Evolutionary conservation across 805 yeast species (phyloP), one percentile per base, ranked within the genome.

Genomic region (Pichia exigua): DNA sequence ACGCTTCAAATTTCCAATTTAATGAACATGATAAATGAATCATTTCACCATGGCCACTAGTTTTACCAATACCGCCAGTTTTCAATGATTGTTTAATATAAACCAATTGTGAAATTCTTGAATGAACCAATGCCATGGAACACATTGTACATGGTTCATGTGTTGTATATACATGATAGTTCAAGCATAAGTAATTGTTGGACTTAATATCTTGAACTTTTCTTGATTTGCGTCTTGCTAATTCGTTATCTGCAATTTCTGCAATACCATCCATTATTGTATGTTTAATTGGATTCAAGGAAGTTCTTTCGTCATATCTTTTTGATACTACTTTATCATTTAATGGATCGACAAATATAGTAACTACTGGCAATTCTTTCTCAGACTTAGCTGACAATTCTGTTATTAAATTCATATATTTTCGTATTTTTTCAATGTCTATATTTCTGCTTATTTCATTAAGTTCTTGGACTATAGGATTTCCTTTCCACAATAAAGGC

Each of bases 91-190:
- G 69, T 41, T 70, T 68, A 18, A 86, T 57, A 66, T 82, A 92
- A 1, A 87, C 69, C 35, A 92, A 69, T 48, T 89, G 73, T 17
- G 81, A 76, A 0, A 94, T 77, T 46, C 99, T 73, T 1, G 98
- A 92, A 64, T 94, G 99, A 12, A 91, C 83, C 42, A 94, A 72
- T 0, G 98, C 98, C 99, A 94, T 94, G 8, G 87, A 71, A 62
- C 99, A 94, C 97, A 92, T 94, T 0, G 88, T 79, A 61, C 99
- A 94, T 0, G 99, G 99, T 65, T 94, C 99, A 64, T 90, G 96
- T 0, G 96, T 85, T 1, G 95, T 86, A 62, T 86, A 89, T 0
- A 94, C 89, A 54, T 87, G 82, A 57, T 81, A 75, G 49, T 83
- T 78, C 38, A 84, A 77, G 63, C 98, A 91, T 2, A 94, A 73